These are phyloP conservation scores for Globisporangium paroecandrum DNA, from an alignment of 352 stramenopile species.

Conservation along the genomic window DNA sequence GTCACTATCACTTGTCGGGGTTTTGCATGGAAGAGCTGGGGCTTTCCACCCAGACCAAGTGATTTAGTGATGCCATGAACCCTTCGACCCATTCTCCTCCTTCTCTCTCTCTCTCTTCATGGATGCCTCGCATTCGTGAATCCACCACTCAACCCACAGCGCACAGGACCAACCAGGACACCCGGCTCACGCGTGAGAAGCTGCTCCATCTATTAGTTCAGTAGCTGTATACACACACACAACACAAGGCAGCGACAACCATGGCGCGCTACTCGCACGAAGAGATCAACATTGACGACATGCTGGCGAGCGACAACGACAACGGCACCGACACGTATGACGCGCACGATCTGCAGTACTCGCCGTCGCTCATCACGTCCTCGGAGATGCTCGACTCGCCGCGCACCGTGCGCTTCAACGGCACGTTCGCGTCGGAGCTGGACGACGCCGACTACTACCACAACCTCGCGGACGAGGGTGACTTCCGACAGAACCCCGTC, in stretches of 20 bases:
- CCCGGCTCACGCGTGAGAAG: too few relatives aligned
- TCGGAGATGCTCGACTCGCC: constrained; percentile 29
- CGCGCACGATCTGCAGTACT: constrained; percentile 16
- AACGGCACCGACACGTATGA: background rate
- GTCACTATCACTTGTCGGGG: background rate
- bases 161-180: too few relatives aligned
- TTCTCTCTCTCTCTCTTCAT: too few relatives aligned
- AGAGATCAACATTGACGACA: constrained; percentile 11
- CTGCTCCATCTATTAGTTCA: background rate
- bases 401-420: constrained; percentile 24
- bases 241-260: background rate
- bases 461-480: constrained; percentile 7
- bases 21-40: background rate
- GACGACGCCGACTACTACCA: constrained; percentile 12
- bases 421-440: constrained; percentile 23
- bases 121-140: too few relatives aligned
- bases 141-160: too few relatives aligned
- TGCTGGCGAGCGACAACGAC: background rate
- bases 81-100: too few relatives aligned
- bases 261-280: constrained; percentile 14
- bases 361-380: constrained; percentile 24
- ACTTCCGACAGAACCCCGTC: too few relatives aligned
- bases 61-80: too few relatives aligned
- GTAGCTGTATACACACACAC: background rate
- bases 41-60: too few relatives aligned